phyloP scores from a whole-genome alignment of 495 filamentous ascomycete species.

The Lasiosphaeria ovina region DNA sequence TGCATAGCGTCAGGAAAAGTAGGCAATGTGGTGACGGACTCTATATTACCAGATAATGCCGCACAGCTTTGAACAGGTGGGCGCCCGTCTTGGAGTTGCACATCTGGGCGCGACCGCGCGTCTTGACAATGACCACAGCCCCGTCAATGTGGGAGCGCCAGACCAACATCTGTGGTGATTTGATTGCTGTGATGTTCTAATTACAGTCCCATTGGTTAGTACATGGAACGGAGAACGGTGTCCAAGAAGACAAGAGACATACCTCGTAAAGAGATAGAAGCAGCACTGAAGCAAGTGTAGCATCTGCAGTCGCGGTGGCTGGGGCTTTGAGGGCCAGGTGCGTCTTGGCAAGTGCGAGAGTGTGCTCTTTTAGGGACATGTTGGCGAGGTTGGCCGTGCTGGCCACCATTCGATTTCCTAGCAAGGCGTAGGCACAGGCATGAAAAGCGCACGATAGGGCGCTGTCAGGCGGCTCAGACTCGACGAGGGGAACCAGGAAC shows the following conservation, averaged over 20 bases:
- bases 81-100: slow-evolving; percentile 43
- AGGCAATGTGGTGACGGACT: not conserved
- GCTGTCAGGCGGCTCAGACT: slow-evolving; percentile 44
- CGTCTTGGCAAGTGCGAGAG: slow-evolving; percentile 51
- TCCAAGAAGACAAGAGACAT: too few species aligned
- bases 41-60: slow-evolving; percentile 45
- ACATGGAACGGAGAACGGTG: too few species aligned
- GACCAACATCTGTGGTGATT: slow-evolving; percentile 43
- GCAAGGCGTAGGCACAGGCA: slow-evolving; percentile 58
- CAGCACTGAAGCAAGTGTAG: slow-evolving; percentile 27
- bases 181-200: slow-evolving; percentile 43
- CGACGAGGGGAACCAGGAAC: slow-evolving; percentile 53
- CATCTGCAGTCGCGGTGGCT: slow-evolving; percentile 27
- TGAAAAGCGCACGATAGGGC: slow-evolving; percentile 55
- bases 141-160: slow-evolving; percentile 56
- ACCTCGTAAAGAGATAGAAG: slow-evolving; percentile 27
- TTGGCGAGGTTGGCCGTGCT: slow-evolving; percentile 30
- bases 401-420: slow-evolving; percentile 41
- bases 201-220: too few species aligned
- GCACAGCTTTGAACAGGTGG: slow-evolving; percentile 49
- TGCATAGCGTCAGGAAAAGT: slow-evolving; percentile 16
- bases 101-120: slow-evolving; percentile 49
- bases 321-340: slow-evolving; percentile 53
- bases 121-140: slow-evolving; percentile 50
- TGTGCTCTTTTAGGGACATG: slow-evolving; percentile 44